phyloP scores from a whole-genome alignment of 805 yeast genomes.

The Candida easanensis region DNA sequence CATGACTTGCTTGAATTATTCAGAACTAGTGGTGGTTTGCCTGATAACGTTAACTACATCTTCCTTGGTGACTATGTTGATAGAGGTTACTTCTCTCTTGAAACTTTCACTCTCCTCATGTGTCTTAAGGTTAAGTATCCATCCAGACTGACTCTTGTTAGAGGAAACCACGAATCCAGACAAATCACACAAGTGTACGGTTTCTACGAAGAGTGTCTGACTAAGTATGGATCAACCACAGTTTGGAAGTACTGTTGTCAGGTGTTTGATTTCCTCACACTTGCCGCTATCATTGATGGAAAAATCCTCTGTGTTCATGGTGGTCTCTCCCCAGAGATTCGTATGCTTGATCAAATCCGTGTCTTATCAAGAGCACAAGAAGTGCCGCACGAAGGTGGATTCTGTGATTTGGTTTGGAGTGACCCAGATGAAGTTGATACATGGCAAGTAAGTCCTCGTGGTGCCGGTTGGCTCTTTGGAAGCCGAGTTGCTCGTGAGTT shows the following conservation, averaged over 20 bases:
- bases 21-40: constrained; percentile 86
- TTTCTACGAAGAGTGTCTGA: constrained; percentile 91
- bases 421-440: constrained; percentile 98
- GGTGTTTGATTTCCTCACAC: constrained; percentile 88
- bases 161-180: constrained; percentile 97
- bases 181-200: constrained; percentile 99
- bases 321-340: constrained; percentile 93
- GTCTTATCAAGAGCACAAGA: constrained; percentile 95
- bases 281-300: constrained; percentile 96
- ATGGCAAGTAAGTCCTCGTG: constrained; percentile 97
- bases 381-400: constrained; percentile 98
- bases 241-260: constrained; percentile 97
- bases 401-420: constrained; percentile 96
- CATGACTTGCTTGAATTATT: constrained; percentile 91
- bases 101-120: constrained; percentile 92
- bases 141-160: constrained; percentile 77
- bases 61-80: constrained; percentile 97
- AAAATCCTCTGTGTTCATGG: constrained; percentile 95
- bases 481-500: constrained; percentile 92
- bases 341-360: constrained; percentile 95
- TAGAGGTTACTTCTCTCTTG: constrained; percentile 93
- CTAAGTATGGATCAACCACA: constrained; percentile 79
- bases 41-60: constrained; percentile 75
- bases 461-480: constrained; percentile 98
- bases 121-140: constrained; percentile 89